Base-by-base conservation (phyloP, 305 asterid species). In the Caryopteris hybrid region DNA sequence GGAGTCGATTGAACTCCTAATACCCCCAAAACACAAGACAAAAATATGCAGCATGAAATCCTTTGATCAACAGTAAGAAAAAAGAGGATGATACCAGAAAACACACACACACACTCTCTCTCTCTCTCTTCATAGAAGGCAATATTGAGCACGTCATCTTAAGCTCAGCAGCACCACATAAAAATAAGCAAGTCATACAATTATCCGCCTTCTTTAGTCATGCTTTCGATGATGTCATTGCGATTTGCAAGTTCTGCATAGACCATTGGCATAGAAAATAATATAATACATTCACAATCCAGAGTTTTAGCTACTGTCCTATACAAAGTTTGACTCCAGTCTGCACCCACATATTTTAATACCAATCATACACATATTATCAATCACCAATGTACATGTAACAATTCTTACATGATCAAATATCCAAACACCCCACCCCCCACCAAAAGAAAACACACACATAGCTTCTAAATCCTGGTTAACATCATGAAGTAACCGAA, bases 1-100 rank as follows among this genome's bases (percentile, higher is more conserved):
- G 90, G 66, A 93, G 92, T 69, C 97, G 86, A 65, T 85, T 85
- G 77, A 87, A 93, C 78, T 93, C 99, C 99, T 93, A 68, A 29
- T 77, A 39, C 58, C 25, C 60, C 69, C 59, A 59, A 64, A 68
- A 69, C 1, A 64, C 57, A 51, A 64, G 69, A 64, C 64, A 39
- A 10, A n/a, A 59, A 60, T 72, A 54, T 52, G 75, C 66, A 66
- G 73, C 68, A 74, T 53, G 47, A 60, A 54, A 50, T 57, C 55
- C 45, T 70, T 68, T 60, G 53, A 69, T 67, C 67, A 64, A 48
- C 41, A 70, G 11, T 3, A 58, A n/a, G 54, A 62, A 17, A 56
- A 64, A 64, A 57, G n/a, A 29, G 25, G 61, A 74, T 38, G 59
- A 25, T 25, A 57, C 38, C 14, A 25, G 2, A n/a, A n/a, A n/a